Evolutionary conservation across 495 filamentous ascomycete genomes (phyloP).

Genomic region (Viridothelium virens): DNA sequence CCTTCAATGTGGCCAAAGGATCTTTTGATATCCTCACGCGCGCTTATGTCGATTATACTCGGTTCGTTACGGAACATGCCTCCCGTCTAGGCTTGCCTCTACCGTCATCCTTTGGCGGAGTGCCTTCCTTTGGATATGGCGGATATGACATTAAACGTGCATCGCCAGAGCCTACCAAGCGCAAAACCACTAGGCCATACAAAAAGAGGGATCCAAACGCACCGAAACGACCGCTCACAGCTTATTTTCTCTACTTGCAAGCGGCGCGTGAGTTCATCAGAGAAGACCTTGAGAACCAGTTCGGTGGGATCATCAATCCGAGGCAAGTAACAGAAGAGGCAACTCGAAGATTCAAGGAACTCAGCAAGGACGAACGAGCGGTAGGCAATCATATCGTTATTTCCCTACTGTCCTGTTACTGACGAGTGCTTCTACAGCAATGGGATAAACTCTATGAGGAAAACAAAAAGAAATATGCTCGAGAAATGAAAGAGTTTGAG

Average conservation of each 20-base stretch:
- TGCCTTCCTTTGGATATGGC: too few relatives aligned
- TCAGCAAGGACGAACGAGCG: slow-evolving; percentile 64
- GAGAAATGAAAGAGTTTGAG: slow-evolving; percentile 16
- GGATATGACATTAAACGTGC: too few relatives aligned
- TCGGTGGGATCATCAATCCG: slow-evolving; percentile 45
- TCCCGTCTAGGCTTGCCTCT: slow-evolving; percentile 36
- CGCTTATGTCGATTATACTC: slow-evolving; percentile 27
- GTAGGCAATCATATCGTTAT: slow-evolving; percentile 41
- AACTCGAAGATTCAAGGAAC: slow-evolving; percentile 69
- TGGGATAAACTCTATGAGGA: slow-evolving; percentile 17
- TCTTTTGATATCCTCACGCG: not conserved
- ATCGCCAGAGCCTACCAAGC: slow-evolving; percentile 25
- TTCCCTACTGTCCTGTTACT: slow-evolving; percentile 13
- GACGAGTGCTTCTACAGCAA: not conserved
- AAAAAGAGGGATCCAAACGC: slow-evolving; percentile 81
- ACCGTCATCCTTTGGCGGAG: too few relatives aligned
- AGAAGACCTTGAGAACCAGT: slow-evolving; percentile 58
- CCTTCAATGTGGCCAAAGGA: not conserved
- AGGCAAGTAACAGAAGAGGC: slow-evolving; percentile 77
- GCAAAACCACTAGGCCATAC: slow-evolving; percentile 58
- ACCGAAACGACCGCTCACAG: slow-evolving; percentile 85
- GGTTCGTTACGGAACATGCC: not conserved
- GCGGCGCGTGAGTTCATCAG: slow-evolving; percentile 69
- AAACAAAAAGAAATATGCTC: slow-evolving; percentile 20
- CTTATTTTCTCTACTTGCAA: slow-evolving; percentile 90